Evolutionary conservation across 2,329 filamentous ascomycete species (phyloP).

Genomic region (Anthostomella pinea): DNA sequence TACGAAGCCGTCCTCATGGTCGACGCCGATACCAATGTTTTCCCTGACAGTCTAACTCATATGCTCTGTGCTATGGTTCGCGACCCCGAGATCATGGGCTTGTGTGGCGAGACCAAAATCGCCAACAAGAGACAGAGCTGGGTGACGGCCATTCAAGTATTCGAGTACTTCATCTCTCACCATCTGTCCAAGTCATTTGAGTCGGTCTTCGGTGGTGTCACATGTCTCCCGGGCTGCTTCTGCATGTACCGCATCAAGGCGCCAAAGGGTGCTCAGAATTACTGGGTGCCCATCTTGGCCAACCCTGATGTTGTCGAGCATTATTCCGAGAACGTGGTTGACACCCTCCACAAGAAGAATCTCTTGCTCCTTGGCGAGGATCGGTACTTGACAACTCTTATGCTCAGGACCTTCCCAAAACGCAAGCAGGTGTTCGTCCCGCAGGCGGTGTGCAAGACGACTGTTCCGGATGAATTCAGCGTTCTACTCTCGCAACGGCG

Average conservation of each 20-base stretch:
- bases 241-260: constrained; percentile 99
- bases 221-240: constrained; percentile 97
- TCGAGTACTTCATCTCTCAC: constrained; percentile 99
- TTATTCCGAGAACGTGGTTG: constrained; percentile 98
- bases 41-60: constrained; percentile 96
- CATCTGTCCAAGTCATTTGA: constrained; percentile 97
- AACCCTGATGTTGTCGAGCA: constrained; percentile 99
- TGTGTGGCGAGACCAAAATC: constrained; percentile 99
- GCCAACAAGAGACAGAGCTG: constrained; percentile 94
- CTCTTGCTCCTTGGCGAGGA: constrained; percentile 90
- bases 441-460: constrained; percentile 98
- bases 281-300: constrained; percentile 97
- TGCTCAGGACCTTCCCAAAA: constrained; percentile 98
- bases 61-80: constrained; percentile 99
- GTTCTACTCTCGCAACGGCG: constrained; percentile 91
- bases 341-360: constrained; percentile 97
- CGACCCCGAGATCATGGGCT: constrained; percentile 97
- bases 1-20: constrained; percentile 99
- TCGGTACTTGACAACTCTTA: constrained; percentile 93
- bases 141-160: constrained; percentile 98
- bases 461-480: constrained; percentile 87
- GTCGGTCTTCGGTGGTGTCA: constrained; percentile 97
- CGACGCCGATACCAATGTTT: constrained; percentile 98
- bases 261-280: constrained; percentile 96
- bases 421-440: constrained; percentile 98